Evolutionary conservation across 164 flowering plant species (phyloP), one percentile per base, ranked within the genome.

Genomic region (Berberis vulgaris): DNA sequence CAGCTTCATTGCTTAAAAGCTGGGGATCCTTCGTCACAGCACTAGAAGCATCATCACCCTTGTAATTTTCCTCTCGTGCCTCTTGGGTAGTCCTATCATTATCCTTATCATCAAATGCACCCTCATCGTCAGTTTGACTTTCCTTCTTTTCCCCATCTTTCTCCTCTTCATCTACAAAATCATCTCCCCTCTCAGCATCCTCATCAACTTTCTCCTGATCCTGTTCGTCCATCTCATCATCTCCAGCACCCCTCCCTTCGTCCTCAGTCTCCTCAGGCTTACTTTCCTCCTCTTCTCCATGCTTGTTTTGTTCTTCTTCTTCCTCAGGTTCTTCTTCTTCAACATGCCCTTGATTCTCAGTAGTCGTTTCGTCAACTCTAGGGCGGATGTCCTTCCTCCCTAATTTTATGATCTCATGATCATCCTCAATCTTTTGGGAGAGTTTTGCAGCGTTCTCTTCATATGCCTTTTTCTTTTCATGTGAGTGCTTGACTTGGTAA

Each of bases 401-500:
- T 3, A 90, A 60, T 77, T 77, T 88, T 44, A 81, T 13, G 45
- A 71, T 52, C 10, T 77, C 82, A 45, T 68, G 57, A 13, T 45
- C 81, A 61, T 43, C 65, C 43, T 78, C 65, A 80, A 71, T 12
- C 45, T 62, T 76, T 47, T 65, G 78, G 0, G 74, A 64, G 11
- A 66, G 4, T 49, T 69, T 71, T 13, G 75, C 42, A 53, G 57
- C 46, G 57, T 59, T 75, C 46, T 77, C 77, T 12, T 63, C 80
- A 65, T 63, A 77, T 8, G 80, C 74, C 11, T 69, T 72, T 67
- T 80, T 88, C 73, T 86, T 85, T 54, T 74, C 83, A 65, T 77
- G 80, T 26, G 97, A 88, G 65, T 85, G 94, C 78, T 83, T 85
- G 44, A 89, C 80, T 69, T 89, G 96, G 76, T 93, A 93, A 67